Evolutionary conservation across 176 grass and related monocot species (phyloP), one percentile per base, ranked within the genome.

Genomic region (Cymbopogon citratus): DNA sequence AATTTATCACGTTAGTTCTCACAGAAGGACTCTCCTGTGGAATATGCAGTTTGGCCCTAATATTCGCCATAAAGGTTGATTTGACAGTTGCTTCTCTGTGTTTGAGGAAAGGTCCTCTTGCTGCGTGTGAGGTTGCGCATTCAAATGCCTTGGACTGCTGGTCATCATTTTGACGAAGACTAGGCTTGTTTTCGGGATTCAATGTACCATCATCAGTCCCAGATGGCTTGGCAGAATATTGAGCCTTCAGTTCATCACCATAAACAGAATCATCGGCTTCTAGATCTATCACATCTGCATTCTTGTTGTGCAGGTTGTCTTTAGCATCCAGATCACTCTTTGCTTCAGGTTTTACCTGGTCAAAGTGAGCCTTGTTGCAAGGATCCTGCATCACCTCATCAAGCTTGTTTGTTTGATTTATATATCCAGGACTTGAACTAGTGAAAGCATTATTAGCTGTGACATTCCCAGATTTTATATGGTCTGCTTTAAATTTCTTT

Each of bases 401-500:
- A 63, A 26, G 25, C 60, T 82, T 87, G 16, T 2, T 67, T 12
- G 74, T 63, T 44, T 72, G 63, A 80, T 85, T 46, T 66, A 10
- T 78, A 34, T 24, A 21, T 73, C 73, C 70, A 76, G 36, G 26
- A 83, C n/a, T 34, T 48, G 41, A 40, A 87, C 9, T 27, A 27
- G 36, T 21, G 36, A 51, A 34, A 72, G 46, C 46, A 66, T 45
- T 68, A 35, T 71, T 81, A 64, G 61, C 51, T 13, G 40, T 76
- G 69, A 26, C 29, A 61, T 63, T 69, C 69, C 60, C 73, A 54
- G 78, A 84, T 77, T 77, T 72, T 73, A 56, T 74, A 36, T 70
- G 70, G 38, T 93, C 88, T 77, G 80, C 23, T 91, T 95, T 98
- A 54, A 59, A 25, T 91, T 84, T 98, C 64, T 95, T 95, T 12